Conservation (phyloP, 176 grass and related monocot species). For the Bolboschoenus planiculmis region DNA sequence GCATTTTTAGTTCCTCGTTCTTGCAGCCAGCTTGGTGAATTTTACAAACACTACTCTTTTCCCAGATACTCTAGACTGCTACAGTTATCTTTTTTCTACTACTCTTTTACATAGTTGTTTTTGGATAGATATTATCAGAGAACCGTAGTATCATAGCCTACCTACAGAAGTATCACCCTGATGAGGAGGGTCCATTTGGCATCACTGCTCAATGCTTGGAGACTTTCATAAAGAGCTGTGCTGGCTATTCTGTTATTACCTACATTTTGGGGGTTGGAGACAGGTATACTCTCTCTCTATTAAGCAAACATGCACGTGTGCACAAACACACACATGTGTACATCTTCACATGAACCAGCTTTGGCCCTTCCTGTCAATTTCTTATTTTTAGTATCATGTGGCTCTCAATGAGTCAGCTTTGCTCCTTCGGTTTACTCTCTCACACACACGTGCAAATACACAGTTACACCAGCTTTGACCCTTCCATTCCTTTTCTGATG, state of each 20-base stretch:
- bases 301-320: not conserved
- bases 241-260: conserved; percentile 93
- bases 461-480: no score
- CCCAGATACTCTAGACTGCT: not conserved
- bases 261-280: conserved; percentile 97
- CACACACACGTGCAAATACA: no score
- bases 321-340: not conserved
- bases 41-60: not conserved
- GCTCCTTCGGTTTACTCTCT: no score
- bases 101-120: conserved; percentile 12
- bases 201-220: conserved; percentile 91
- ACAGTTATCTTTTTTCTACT: not conserved
- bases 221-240: conserved; percentile 86
- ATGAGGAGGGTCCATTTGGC: conserved; percentile 81
- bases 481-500: no score
- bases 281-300: conserved; percentile 31
- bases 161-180: conserved; percentile 80
- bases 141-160: conserved; percentile 90
- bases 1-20: conserved; percentile 3
- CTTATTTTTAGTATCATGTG: no score
- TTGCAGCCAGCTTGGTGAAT: not conserved
- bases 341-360: not conserved
- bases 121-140: conserved; percentile 67
- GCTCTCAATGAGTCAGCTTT: no score
- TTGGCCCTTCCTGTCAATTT: not conserved